These are phyloP conservation scores for Solanum ossicruentum DNA, from an alignment of 257 asterid species.

Conservation along the genomic window DNA sequence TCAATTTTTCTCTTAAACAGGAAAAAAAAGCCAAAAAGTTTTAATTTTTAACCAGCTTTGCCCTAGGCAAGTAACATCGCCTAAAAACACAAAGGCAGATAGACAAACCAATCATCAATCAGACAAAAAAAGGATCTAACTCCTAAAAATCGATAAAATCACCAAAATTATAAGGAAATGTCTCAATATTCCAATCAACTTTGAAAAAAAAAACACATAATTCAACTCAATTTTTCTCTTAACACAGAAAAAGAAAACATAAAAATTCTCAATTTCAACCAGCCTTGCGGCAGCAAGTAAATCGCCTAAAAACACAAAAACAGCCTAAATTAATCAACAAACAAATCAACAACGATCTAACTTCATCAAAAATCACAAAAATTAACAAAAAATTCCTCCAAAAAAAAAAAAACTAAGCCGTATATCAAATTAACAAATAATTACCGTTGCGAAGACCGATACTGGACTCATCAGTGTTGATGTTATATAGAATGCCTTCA, in stretches of 20 bases:
- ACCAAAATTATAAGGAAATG: background rate
- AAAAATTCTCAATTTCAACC: background rate
- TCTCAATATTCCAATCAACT: background rate
- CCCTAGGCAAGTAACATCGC: background rate
- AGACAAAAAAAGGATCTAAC: background rate
- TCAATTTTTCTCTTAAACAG: background rate
- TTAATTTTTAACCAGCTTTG: background rate
- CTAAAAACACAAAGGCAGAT: background rate
- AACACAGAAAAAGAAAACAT: background rate
- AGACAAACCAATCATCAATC: background rate
- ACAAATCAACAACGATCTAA: background rate
- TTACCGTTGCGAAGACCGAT: constrained; percentile 89
- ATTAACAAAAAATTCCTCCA: background rate
- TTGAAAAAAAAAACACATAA: background rate
- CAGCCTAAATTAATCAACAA: background rate
- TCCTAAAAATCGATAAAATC: background rate
- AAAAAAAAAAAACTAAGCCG: background rate
- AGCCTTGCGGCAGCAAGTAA: background rate
- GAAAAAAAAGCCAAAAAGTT: background rate
- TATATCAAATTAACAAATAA: background rate
- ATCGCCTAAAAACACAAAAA: background rate
- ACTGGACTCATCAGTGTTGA: constrained; percentile 94
- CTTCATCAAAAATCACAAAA: background rate
- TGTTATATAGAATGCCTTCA: constrained; percentile 75
- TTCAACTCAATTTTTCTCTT: background rate